phyloP scores from a whole-genome alignment of 1,139 yeast genomes.

The Kodamaea sp. region DNA sequence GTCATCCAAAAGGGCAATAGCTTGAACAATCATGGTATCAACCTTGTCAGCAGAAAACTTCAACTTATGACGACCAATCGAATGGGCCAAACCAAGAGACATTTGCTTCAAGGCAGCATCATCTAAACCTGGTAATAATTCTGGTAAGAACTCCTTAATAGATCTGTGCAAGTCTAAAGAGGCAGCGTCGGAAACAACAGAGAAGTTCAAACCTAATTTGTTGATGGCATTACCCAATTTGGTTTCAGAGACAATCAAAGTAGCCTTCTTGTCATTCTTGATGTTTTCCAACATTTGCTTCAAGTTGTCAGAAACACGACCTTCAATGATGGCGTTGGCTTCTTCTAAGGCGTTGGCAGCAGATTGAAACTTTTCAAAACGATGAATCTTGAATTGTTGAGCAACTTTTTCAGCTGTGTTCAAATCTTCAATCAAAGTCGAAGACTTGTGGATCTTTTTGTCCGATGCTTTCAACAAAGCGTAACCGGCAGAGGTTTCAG shows the following conservation, averaged over 20 bases:
- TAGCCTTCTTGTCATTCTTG: constrained; percentile 84
- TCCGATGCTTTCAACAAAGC: constrained; percentile 96
- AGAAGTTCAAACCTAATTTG: constrained; percentile 84
- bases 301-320: constrained; percentile 85
- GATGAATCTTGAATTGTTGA: constrained; percentile 81
- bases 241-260: constrained; percentile 89
- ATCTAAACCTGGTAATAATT: constrained; percentile 86
- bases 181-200: constrained; percentile 91
- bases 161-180: constrained; percentile 94
- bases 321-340: constrained; percentile 87
- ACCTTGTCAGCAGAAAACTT: constrained; percentile 97
- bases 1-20: constrained; percentile 94
- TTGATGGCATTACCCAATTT: constrained; percentile 95
- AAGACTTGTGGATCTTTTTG: constrained; percentile 90
- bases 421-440: constrained; percentile 70
- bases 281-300: constrained; percentile 72
- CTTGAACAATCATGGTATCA: constrained; percentile 98
- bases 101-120: constrained; percentile 84
- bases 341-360: constrained; percentile 97
- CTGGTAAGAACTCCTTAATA: constrained; percentile 89
- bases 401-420: constrained; percentile 80
- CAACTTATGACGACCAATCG: constrained; percentile 95
- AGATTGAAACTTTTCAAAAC: constrained; percentile 88
- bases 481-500: constrained; percentile 98
- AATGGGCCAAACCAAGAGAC: constrained; percentile 96